A percentile compares a stretch with the other conserved stretches of the same genome.
Evolutionary conservation across 1,284 basidiomycete species (phyloP).

Genomic region (Tilletia caries): DNA sequence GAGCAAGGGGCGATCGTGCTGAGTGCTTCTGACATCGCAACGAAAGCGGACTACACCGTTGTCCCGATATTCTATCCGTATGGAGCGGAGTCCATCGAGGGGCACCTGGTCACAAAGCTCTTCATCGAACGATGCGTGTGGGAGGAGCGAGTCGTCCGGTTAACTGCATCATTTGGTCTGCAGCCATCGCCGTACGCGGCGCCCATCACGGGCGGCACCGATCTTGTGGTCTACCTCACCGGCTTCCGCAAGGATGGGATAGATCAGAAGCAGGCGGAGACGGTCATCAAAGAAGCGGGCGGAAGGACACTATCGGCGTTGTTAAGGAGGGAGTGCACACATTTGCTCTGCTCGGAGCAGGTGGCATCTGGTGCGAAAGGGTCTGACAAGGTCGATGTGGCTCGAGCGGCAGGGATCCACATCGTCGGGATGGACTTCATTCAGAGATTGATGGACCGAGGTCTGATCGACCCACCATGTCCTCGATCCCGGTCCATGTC

Average conservation of each 20-base stretch:
- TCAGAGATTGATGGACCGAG: not conserved
- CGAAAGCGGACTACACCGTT: not conserved
- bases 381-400: not conserved
- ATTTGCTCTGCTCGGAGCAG: not conserved
- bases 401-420: not conserved
- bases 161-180: not conserved
- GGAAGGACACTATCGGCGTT: not conserved
- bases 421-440: not conserved
- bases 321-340: not conserved
- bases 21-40: not conserved
- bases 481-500: not conserved
- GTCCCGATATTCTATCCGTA: slow-evolving; percentile 8
- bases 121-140: slow-evolving; percentile 11
- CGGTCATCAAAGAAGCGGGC: slow-evolving; percentile 3
- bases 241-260: slow-evolving; percentile 1
- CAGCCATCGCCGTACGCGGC: not conserved
- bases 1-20: not conserved
- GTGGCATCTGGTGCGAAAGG: not conserved
- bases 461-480: slow-evolving; percentile 1
- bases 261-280: not conserved
- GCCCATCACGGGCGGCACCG: slow-evolving; percentile 16
- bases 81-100: not conserved
- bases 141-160: slow-evolving; percentile 1
- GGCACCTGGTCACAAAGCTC: not conserved
- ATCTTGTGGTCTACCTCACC: slow-evolving; percentile 47